A percentile compares a stretch with the other conserved stretches of the same genome.
Evolutionary conservation across 805 yeast species (phyloP).

Genomic region (Ogataea paraovalis): DNA sequence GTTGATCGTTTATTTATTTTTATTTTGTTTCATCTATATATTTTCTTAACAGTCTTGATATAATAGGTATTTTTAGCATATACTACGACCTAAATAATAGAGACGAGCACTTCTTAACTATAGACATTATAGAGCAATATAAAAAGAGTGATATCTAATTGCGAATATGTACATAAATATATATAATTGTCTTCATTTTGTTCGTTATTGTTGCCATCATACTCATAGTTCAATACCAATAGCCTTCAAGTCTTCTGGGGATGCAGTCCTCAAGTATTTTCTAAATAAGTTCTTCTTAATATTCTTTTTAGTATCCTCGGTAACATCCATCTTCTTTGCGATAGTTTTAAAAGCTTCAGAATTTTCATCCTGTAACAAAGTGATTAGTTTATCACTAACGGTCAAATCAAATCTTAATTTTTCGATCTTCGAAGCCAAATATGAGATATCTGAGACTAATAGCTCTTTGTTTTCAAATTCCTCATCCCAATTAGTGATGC

Average conservation of each 20-base stretch:
- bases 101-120: neutral
- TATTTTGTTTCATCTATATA: neutral
- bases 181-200: neutral
- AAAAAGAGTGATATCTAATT: neutral
- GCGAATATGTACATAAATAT: neutral
- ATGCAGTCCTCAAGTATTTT: constrained; percentile 41
- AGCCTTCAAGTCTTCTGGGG: constrained; percentile 23
- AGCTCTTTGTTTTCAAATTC: constrained; percentile 27
- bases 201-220: neutral
- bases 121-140: neutral
- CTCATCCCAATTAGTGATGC: constrained; percentile 23
- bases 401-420: constrained; percentile 18
- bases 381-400: constrained; percentile 13
- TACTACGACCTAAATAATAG: neutral
- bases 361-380: constrained; percentile 26
- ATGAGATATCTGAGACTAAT: constrained; percentile 24
- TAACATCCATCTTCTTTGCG: constrained; percentile 32
- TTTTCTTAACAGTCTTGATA: neutral
- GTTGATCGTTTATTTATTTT: neutral
- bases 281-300: constrained; percentile 70
- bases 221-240: constrained; percentile 23
- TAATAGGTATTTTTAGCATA: neutral
- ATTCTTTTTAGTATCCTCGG: constrained; percentile 42
- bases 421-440: constrained; percentile 21
- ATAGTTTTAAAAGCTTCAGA: constrained; percentile 36